Evolutionary conservation across 331 rosid genomes (phyloP).

Genomic region (Malus hybrid): DNA sequence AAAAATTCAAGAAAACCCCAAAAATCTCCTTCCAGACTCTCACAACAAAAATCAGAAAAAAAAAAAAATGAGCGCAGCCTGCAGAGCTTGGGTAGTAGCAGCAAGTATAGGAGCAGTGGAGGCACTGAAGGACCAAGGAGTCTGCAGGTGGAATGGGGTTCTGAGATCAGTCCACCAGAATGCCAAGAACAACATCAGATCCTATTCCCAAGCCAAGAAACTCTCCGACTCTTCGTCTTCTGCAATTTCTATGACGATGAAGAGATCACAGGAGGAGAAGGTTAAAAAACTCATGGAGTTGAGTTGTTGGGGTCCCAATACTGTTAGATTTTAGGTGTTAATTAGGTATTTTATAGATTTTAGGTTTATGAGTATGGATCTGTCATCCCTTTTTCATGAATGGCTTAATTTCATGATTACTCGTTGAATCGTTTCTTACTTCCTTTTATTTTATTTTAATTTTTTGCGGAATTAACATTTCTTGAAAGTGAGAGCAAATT

Average conservation of each 20-base stretch:
- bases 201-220: conserved; percentile 46
- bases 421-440: too few relatives aligned
- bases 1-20: too few relatives aligned
- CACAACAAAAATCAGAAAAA: too few relatives aligned
- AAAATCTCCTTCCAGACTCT: too few relatives aligned
- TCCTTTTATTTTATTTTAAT: too few relatives aligned
- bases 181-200: conserved; percentile 56
- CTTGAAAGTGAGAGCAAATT: too few relatives aligned
- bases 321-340: conserved; percentile 40
- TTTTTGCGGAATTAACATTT: too few relatives aligned
- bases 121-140: conserved; percentile 83
- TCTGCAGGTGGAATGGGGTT: conserved; percentile 74
- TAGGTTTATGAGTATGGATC: neutral
- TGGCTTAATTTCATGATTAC: too few relatives aligned
- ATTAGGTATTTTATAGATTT: neutral
- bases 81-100: conserved; percentile 77
- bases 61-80: conserved; percentile 29
- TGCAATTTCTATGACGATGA: conserved; percentile 27
- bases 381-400: too few relatives aligned
- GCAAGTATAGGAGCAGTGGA: conserved; percentile 64
- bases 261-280: conserved; percentile 46
- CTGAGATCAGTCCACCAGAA: conserved; percentile 57
- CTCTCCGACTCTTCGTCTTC: conserved; percentile 37
- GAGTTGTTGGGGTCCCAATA: conserved; percentile 67
- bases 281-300: conserved; percentile 54